Evolutionary conservation across 495 filamentous ascomycete genomes (phyloP).

Genomic region (Diplogelasinospora grovesii): DNA sequence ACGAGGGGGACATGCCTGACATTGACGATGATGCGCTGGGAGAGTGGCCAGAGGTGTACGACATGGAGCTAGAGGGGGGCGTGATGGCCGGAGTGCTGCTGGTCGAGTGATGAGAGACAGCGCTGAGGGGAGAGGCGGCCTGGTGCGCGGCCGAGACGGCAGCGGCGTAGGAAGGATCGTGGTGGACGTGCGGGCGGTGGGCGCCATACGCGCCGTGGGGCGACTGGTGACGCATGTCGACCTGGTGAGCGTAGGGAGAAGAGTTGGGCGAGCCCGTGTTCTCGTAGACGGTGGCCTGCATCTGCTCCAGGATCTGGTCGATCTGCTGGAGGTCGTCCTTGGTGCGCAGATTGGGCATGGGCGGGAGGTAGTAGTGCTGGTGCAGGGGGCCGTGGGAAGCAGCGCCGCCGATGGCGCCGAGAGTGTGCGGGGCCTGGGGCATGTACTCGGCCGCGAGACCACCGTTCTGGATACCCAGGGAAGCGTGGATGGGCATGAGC

Average conservation of each 20-base stretch:
- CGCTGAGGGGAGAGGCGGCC: conserved; percentile 54
- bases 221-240: conserved; percentile 66
- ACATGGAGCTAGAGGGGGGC: conserved; percentile 78
- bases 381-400: conserved; percentile 52
- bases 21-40: conserved; percentile 59
- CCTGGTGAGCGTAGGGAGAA: conserved; percentile 30
- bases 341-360: conserved; percentile 78
- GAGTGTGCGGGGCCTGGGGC: conserved; percentile 45
- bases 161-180: conserved; percentile 46
- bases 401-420: conserved; percentile 31
- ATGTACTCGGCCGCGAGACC: conserved; percentile 64
- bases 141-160: conserved; percentile 52
- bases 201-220: conserved; percentile 53
- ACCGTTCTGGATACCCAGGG: conserved; percentile 58
- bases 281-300: conserved; percentile 92
- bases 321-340: conserved; percentile 89
- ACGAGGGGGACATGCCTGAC: conserved; percentile 56
- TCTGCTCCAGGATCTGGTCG: conserved; percentile 88
- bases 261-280: conserved; percentile 55
- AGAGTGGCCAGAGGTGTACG: conserved; percentile 80
- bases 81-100: conserved; percentile 76
- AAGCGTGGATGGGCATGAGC: conserved; percentile 62
- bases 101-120: conserved; percentile 48
- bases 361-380: conserved; percentile 71
- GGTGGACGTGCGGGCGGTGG: conserved; percentile 30